Conservation (phyloP, 768 basidiomycete species). For the Solioccasus polychromus region DNA sequence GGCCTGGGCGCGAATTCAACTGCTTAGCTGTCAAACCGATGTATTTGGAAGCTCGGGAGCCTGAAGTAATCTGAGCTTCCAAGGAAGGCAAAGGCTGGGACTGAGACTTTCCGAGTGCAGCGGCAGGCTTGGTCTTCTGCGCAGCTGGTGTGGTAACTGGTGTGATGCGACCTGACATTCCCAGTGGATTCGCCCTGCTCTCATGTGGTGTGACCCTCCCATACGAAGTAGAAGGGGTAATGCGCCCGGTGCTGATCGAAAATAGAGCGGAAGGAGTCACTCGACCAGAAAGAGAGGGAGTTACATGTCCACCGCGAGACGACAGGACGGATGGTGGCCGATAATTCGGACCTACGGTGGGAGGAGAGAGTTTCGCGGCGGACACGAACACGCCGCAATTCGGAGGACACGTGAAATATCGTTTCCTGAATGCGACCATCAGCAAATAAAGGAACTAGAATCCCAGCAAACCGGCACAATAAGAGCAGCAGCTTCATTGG, state of each 20-base stretch:
- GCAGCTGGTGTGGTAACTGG: slow-evolving; percentile 35
- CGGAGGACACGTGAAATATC: slow-evolving; percentile 83
- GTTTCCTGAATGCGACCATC: slow-evolving; percentile 46
- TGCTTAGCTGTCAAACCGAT: slow-evolving; percentile 83
- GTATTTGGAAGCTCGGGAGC: slow-evolving; percentile 84
- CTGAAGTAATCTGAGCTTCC: slow-evolving; percentile 61
- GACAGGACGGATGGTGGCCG: slow-evolving; percentile 84
- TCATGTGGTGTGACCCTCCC: slow-evolving; percentile 41
- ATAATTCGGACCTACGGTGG: slow-evolving; percentile 58
- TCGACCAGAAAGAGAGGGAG: slow-evolving; percentile 44
- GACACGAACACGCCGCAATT: slow-evolving; percentile 92
- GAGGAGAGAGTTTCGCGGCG: slow-evolving; percentile 72
- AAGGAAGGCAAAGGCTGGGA: slow-evolving; percentile 18
- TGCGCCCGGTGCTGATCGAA: slow-evolving; percentile 42
- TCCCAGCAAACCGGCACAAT: neutral
- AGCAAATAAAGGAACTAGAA: slow-evolving; percentile 7
- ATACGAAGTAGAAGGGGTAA: slow-evolving; percentile 52
- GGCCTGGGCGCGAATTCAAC: slow-evolving; percentile 46
- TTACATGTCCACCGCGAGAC: slow-evolving; percentile 47
- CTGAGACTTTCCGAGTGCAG: slow-evolving; percentile 35
- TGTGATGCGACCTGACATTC: slow-evolving; percentile 46
- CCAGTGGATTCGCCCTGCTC: slow-evolving; percentile 26
- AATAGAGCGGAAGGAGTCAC: slow-evolving; percentile 43
- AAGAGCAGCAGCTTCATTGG: neutral
- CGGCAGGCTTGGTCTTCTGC: slow-evolving; percentile 31